A percentile compares a stretch with the other conserved stretches of the same genome.
These are phyloP conservation scores for Lyophyllum decastes DNA, from an alignment of 768 basidiomycete species.

Conservation along the genomic window DNA sequence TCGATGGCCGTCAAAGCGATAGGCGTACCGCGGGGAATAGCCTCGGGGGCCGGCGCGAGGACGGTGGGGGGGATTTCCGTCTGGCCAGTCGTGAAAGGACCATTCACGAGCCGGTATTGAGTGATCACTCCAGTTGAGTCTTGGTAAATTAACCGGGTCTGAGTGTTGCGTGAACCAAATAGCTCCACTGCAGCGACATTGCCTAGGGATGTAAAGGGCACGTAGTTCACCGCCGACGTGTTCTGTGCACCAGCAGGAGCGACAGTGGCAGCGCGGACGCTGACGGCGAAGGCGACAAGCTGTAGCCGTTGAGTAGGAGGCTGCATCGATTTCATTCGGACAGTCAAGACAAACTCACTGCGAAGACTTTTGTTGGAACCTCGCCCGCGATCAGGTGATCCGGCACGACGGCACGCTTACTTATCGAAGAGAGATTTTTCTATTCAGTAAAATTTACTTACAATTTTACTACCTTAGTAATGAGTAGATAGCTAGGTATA, in stretches of 20 bases:
- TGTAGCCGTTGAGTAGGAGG: background rate
- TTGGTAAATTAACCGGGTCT: background rate
- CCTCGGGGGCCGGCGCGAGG: background rate
- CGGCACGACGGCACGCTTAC: too few species aligned
- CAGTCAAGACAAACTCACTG: background rate
- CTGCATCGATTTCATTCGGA: background rate
- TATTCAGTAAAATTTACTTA: too few species aligned
- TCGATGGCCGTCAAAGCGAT: background rate
- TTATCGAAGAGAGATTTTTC: too few species aligned
- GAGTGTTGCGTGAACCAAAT: background rate
- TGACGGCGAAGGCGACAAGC: background rate
- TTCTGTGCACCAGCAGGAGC: background rate
- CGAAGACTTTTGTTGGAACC: too few species aligned
- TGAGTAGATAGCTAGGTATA: too few species aligned
- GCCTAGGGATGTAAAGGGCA: background rate
- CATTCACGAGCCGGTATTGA: background rate
- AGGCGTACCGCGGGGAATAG: background rate
- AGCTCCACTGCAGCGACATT: background rate
- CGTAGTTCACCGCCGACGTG: background rate
- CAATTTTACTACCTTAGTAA: too few species aligned
- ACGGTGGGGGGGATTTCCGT: background rate
- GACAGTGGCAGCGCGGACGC: background rate
- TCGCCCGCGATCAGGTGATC: too few species aligned
- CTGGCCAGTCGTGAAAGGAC: background rate
- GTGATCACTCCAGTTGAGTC: background rate